phyloP scores from a whole-genome alignment of 306 rosid species.

The Senna tora region DNA sequence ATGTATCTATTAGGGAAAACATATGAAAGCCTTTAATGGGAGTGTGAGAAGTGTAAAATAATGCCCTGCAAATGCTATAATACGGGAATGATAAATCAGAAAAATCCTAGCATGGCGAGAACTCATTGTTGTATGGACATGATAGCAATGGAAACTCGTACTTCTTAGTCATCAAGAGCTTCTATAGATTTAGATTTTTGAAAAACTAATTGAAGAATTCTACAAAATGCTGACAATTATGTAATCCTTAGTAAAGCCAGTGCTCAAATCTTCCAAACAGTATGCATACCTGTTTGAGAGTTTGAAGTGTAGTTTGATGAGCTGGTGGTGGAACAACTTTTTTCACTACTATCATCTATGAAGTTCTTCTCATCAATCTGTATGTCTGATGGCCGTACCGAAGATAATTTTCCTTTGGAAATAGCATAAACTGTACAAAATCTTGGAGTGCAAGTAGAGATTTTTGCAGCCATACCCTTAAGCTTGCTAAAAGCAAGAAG shows the following conservation, averaged over 20 bases:
- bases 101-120: not conserved
- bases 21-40: conserved; percentile 3
- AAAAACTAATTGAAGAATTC: conserved; percentile 16
- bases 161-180: not conserved
- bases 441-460: conserved; percentile 69
- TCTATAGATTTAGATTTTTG: conserved; percentile 1
- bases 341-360: conserved; percentile 60
- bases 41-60: conserved; percentile 5
- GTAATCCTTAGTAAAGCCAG: not conserved
- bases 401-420: conserved; percentile 76
- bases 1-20: not conserved
- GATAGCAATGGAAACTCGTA: conserved; percentile 7
- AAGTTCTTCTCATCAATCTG: conserved; percentile 50
- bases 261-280: conserved; percentile 33
- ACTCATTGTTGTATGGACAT: too few relatives aligned
- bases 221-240: not conserved
- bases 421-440: conserved; percentile 81
- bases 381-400: conserved; percentile 62
- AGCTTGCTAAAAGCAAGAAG: conserved; percentile 59
- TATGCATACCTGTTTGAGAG: conserved; percentile 61
- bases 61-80: conserved; percentile 15
- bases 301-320: conserved; percentile 57
- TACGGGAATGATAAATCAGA: conserved; percentile 11
- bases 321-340: conserved; percentile 57
- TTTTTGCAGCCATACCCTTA: conserved; percentile 65